Evolutionary conservation across 2,329 filamentous ascomycete species (phyloP).

Genomic region (Myriosclerotinia scirpicola): DNA sequence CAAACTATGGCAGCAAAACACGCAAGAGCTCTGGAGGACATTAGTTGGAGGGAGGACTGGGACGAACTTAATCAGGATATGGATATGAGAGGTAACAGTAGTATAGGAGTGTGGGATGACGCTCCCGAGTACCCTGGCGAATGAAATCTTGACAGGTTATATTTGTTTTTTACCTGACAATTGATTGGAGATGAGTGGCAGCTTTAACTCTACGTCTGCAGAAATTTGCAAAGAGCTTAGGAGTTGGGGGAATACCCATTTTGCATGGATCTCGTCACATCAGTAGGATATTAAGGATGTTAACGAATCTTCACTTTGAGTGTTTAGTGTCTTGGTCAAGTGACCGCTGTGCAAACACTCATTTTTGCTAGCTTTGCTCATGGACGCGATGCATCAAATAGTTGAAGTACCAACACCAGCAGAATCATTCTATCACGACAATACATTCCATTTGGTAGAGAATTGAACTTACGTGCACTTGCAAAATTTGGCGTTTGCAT

Average conservation of each 20-base stretch:
- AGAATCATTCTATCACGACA: neutral
- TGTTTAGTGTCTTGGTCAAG: neutral
- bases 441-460: neutral
- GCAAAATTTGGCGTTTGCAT: neutral
- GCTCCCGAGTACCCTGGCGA: neutral
- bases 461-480: neutral
- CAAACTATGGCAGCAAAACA: slow-evolving; percentile 62
- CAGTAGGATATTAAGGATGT: too few species aligned
- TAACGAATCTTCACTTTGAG: neutral
- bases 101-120: slow-evolving; percentile 15
- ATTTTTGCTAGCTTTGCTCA: neutral
- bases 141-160: slow-evolving; percentile 1
- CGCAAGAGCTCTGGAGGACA: slow-evolving; percentile 47
- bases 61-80: slow-evolving; percentile 48
- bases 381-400: neutral
- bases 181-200: neutral
- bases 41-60: slow-evolving; percentile 63
- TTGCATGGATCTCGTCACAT: neutral
- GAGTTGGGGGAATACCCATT: neutral
- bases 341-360: neutral
- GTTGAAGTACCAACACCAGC: too few species aligned
- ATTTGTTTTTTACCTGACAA: neutral
- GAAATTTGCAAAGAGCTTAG: neutral
- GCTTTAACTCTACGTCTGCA: neutral
- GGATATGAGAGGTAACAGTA: slow-evolving; percentile 20